These are phyloP conservation scores for Fragaria iinumae DNA, from an alignment of 306 rosid genomes.

Conservation along the genomic window DNA sequence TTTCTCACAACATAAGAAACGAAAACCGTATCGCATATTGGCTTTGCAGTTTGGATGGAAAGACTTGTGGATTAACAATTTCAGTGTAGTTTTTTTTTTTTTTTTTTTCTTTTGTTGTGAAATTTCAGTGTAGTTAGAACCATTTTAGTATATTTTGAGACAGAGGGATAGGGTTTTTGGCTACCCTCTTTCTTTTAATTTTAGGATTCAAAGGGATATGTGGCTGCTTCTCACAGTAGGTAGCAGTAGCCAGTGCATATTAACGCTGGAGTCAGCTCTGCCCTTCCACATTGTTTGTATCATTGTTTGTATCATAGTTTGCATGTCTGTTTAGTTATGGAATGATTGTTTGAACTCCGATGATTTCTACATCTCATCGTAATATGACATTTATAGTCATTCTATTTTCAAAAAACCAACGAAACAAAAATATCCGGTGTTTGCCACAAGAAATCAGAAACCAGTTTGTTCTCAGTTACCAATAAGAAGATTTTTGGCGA, in stretches of 20 bases:
- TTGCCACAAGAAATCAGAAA: background rate
- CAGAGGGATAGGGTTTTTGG: slow-evolving; percentile 48
- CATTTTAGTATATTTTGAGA: slow-evolving; percentile 34
- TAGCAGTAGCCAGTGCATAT: slow-evolving; percentile 53
- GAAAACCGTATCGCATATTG: slow-evolving; percentile 24
- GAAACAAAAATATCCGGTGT: background rate
- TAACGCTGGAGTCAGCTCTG: slow-evolving; percentile 38
- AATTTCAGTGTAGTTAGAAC: slow-evolving; percentile 43
- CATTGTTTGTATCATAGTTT: background rate
- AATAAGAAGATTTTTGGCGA: too few relatives aligned
- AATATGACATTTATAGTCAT: background rate
- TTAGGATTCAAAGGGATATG: slow-evolving; percentile 31
- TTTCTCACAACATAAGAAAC: slow-evolving; percentile 66
- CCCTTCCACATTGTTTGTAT: slow-evolving; percentile 19
- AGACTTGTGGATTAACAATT: slow-evolving; percentile 46
- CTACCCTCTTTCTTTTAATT: slow-evolving; percentile 28
- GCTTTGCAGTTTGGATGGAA: slow-evolving; percentile 41
- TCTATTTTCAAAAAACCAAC: too few relatives aligned
- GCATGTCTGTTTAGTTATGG: background rate
- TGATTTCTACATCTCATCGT: background rate
- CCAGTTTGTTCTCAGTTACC: too few relatives aligned
- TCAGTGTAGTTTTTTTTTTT: slow-evolving; percentile 31
- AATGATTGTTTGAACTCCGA: background rate
- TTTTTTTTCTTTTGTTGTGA: background rate
- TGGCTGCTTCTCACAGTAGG: slow-evolving; percentile 35